Conservation (phyloP, 78 protist genomes). For the Guillardia theta region DNA sequence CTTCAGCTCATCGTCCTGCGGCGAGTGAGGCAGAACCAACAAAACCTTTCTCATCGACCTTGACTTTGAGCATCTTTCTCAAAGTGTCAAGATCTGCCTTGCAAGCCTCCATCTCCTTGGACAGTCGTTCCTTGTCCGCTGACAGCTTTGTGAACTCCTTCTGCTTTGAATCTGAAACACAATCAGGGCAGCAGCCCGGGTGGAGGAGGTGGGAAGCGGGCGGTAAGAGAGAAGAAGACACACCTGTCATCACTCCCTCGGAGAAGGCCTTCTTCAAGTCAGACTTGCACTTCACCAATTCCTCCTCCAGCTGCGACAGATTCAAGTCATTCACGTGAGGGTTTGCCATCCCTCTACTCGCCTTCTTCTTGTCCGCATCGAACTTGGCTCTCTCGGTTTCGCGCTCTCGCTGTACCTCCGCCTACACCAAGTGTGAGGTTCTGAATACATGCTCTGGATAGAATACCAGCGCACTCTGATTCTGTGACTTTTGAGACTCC, state of each 20-base stretch:
- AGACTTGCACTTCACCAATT: not conserved
- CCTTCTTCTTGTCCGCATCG: slow-evolving; percentile 16
- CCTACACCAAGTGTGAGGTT: not conserved
- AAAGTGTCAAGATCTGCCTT: not conserved
- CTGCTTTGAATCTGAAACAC: not conserved
- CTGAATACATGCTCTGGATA: not conserved
- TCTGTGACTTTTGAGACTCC: not conserved
- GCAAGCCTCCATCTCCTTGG: not conserved
- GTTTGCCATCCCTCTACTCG: too few species aligned
- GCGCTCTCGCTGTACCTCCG: not conserved
- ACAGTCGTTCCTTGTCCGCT: not conserved
- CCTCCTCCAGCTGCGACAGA: slow-evolving; percentile 31
- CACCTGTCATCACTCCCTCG: not conserved
- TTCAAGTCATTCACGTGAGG: too few species aligned
- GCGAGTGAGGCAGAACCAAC: not conserved
- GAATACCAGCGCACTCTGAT: not conserved
- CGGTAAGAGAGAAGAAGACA: too few species aligned
- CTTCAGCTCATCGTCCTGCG: slow-evolving; percentile 23
- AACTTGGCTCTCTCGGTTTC: not conserved
- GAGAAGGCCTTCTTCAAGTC: not conserved
- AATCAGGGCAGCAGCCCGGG: not conserved
- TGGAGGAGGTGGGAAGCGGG: too few species aligned
- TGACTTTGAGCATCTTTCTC: not conserved
- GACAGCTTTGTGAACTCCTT: not conserved
- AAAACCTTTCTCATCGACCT: not conserved